A percentile compares a stretch with the other conserved stretches of the same genome.
These are phyloP conservation scores for Fomitopsis palustris DNA, from an alignment of 1,284 basidiomycete genomes.

Conservation along the genomic window DNA sequence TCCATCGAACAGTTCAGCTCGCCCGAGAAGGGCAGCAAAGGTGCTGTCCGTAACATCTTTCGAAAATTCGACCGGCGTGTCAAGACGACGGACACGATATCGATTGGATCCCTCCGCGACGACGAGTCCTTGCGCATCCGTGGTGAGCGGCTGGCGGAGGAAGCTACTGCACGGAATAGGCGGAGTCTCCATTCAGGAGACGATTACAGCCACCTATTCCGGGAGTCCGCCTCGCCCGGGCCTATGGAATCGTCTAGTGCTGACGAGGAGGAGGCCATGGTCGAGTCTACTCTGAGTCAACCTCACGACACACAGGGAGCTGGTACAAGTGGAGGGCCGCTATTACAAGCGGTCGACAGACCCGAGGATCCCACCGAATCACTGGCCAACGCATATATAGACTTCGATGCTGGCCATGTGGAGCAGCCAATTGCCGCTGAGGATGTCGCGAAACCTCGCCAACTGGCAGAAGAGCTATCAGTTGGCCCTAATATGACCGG, in stretches of 20 bases:
- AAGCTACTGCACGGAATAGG: not conserved
- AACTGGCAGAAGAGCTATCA: slow-evolving; percentile 8
- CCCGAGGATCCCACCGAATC: slow-evolving; percentile 6
- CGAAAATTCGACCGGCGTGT: not conserved
- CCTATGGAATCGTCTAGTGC: not conserved
- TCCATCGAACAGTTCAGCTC: slow-evolving; percentile 26
- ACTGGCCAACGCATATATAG: slow-evolving; percentile 13
- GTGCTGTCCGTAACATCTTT: not conserved
- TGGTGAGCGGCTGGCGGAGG: slow-evolving; percentile 1
- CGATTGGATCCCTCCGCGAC: not conserved
- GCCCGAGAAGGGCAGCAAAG: slow-evolving; percentile 14
- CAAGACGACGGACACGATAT: not conserved
- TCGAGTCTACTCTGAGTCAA: not conserved
- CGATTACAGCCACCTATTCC: not conserved
- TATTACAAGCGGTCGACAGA: not conserved
- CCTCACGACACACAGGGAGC: not conserved
- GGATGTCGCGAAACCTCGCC: not conserved
- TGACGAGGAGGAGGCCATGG: not conserved
- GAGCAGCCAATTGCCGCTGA: not conserved
- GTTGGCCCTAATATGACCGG: slow-evolving; percentile 10
- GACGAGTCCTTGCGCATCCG: slow-evolving; percentile 2
- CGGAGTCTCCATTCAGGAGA: not conserved
- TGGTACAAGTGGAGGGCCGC: too few relatives aligned
- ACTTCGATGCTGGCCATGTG: slow-evolving; percentile 16
- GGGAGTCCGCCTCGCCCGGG: not conserved